A percentile compares a stretch with the other conserved stretches of the same genome.
Conservation (phyloP, 352 stramenopile genomes). For the Phytophthora europaea region DNA sequence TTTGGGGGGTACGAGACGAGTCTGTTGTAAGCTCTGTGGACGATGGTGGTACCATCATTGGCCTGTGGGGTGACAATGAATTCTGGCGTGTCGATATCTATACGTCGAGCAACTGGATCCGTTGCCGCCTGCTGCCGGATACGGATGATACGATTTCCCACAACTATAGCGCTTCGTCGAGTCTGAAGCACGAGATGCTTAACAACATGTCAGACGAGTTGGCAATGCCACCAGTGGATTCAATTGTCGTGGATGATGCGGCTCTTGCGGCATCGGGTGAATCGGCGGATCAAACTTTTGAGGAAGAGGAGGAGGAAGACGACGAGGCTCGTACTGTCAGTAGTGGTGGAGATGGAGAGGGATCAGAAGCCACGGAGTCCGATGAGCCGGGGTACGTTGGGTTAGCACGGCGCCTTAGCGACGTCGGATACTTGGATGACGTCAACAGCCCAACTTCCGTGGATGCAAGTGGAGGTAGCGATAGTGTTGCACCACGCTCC, state of each 20-base stretch:
- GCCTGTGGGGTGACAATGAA: slow-evolving; percentile 64
- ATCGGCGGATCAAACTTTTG: slow-evolving; percentile 40
- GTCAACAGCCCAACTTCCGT: slow-evolving; percentile 28
- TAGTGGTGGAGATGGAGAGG: slow-evolving; percentile 46
- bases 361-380: slow-evolving; percentile 29
- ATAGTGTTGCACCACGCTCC: slow-evolving; percentile 22
- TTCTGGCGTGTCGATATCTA: slow-evolving; percentile 88
- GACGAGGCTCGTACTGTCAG: slow-evolving; percentile 37
- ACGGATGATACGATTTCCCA: slow-evolving; percentile 76
- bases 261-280: slow-evolving; percentile 32
- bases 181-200: slow-evolving; percentile 46
- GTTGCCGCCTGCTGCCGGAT: slow-evolving; percentile 81
- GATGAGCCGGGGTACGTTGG: slow-evolving; percentile 44
- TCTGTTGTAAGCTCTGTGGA: slow-evolving; percentile 25
- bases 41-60: slow-evolving; percentile 43
- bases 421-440: slow-evolving; percentile 51
- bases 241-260: slow-evolving; percentile 48
- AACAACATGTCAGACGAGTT: slow-evolving; percentile 49
- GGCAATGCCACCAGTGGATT: slow-evolving; percentile 42
- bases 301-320: slow-evolving; percentile 65
- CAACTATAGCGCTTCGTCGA: slow-evolving; percentile 48
- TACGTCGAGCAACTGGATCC: slow-evolving; percentile 91
- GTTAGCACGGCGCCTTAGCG: slow-evolving; percentile 42
- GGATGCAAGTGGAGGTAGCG: slow-evolving; percentile 25
- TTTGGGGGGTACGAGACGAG: slow-evolving; percentile 62